A percentile compares a stretch with the other conserved stretches of the same genome.
phyloP scores from a whole-genome alignment of 83 land plant species.

The Thuja plicata region DNA sequence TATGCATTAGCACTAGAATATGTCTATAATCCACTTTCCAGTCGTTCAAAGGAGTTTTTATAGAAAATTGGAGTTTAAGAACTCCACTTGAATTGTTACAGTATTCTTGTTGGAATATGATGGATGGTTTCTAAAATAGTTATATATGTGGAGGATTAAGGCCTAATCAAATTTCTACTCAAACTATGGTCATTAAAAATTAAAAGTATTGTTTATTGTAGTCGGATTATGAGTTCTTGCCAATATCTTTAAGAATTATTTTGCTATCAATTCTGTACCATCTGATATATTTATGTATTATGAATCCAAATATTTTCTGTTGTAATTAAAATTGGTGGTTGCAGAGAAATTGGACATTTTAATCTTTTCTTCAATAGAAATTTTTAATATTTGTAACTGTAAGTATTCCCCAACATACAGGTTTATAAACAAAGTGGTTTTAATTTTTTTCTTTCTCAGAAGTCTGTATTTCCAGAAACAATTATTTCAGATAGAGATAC shows the following conservation, averaged over 20 bases:
- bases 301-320: neutral
- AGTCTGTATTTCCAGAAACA: no score
- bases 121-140: neutral
- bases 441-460: no score
- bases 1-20: neutral
- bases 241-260: no score
- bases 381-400: no score
- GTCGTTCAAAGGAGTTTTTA: neutral
- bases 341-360: no score
- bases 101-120: neutral
- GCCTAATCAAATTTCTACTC: neutral
- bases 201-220: neutral
- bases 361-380: no score
- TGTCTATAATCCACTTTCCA: neutral
- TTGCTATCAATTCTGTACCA: neutral
- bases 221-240: neutral
- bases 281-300: neutral
- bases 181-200: neutral
- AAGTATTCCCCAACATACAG: no score
- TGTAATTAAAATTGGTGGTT: no score
- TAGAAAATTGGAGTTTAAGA: neutral
- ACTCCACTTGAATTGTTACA: neutral
- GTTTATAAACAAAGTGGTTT: no score
- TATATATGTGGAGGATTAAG: neutral
- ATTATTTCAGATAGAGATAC: no score